Percentiles rank a stretch among this genome's conserved stretches.
These are phyloP conservation scores for Solanum verrucosum DNA, from an alignment of 257 asterid genomes.

Conservation along the genomic window DNA sequence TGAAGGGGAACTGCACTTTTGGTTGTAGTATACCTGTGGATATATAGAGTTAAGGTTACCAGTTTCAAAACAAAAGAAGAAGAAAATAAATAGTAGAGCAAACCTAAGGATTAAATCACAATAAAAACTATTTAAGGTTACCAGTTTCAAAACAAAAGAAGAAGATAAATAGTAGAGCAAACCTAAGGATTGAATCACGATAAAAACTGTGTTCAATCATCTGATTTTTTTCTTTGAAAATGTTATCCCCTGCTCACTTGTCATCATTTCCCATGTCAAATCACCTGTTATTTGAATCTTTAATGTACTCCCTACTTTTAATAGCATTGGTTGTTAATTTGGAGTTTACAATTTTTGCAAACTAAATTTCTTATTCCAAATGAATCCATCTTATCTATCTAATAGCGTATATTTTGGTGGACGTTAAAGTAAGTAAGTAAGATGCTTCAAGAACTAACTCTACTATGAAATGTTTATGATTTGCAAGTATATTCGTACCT, in stretches of 20 bases:
- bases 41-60: not conserved
- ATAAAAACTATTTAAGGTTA: not conserved
- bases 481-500: not conserved
- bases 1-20: not conserved
- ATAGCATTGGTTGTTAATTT: not conserved
- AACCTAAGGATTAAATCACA: not conserved
- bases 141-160: not conserved
- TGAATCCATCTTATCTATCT: not conserved
- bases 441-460: not conserved
- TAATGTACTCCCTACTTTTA: not conserved
- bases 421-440: not conserved
- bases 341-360: not conserved
- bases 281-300: not conserved
- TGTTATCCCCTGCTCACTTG: not conserved
- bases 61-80: not conserved
- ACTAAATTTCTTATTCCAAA: not conserved
- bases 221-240: not conserved
- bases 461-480: not conserved
- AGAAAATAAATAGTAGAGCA: not conserved
- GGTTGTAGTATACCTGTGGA: not conserved
- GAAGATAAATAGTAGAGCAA: not conserved
- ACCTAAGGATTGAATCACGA: not conserved
- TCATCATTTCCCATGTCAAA: not conserved
- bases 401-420: not conserved
- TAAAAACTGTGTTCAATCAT: not conserved